Evolutionary conservation across 768 basidiomycete species (phyloP).

Genomic region (Naganishia kalamii): DNA sequence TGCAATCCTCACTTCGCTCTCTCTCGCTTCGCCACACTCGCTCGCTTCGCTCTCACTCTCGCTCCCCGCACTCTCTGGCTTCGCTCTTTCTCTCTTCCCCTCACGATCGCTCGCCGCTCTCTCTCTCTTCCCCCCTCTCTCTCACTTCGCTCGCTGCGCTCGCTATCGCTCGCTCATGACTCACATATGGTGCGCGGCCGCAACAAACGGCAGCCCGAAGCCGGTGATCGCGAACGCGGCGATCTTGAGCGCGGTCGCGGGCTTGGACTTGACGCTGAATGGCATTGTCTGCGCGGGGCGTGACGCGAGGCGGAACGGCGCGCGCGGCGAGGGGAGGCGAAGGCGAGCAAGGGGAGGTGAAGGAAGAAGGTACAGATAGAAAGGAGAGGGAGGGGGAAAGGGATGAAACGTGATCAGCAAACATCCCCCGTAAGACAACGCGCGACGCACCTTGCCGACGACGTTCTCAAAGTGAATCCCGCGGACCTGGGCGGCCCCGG

Average conservation of each 20-base stretch:
- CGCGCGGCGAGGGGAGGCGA: background rate
- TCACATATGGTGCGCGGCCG: slow-evolving; percentile 42
- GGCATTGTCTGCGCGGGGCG: slow-evolving; percentile 35
- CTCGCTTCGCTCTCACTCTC: too few relatives aligned
- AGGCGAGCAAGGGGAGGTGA: background rate
- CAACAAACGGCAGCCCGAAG: slow-evolving; percentile 41
- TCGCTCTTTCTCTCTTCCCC: too few relatives aligned
- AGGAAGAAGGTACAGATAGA: background rate
- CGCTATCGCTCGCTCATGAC: slow-evolving; percentile 17
- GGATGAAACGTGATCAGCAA: too few relatives aligned
- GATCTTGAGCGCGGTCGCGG: slow-evolving; percentile 36
- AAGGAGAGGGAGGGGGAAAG: background rate
- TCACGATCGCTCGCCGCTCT: background rate
- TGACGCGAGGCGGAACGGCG: too few relatives aligned
- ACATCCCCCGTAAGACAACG: background rate
- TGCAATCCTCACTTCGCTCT: too few relatives aligned
- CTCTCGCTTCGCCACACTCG: too few relatives aligned
- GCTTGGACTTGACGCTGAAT: slow-evolving; percentile 37
- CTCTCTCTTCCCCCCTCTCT: background rate
- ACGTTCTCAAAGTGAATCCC: slow-evolving; percentile 42
- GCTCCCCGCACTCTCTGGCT: too few relatives aligned
- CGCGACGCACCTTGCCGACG: slow-evolving; percentile 38
- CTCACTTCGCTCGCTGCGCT: background rate
- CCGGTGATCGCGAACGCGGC: slow-evolving; percentile 30
- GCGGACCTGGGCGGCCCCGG: slow-evolving; percentile 32